A percentile compares a stretch with the other conserved stretches of the same genome.
Evolutionary conservation across 2,329 filamentous ascomycete species (phyloP).

Genomic region (Gnomoniopsis smithogilvyi): DNA sequence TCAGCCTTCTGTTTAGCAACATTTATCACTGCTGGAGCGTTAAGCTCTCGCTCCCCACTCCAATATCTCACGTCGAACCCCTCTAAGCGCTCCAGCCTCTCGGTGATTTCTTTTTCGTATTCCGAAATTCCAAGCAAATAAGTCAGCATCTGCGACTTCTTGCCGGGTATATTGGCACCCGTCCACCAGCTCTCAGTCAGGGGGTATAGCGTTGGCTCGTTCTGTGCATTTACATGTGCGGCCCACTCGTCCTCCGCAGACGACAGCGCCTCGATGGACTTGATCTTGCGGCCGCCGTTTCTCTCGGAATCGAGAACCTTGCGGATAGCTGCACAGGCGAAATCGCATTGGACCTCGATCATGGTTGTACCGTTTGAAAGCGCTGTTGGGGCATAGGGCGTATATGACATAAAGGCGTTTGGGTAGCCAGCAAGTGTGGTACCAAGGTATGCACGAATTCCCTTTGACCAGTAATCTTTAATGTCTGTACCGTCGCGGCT

Average conservation of each 20-base stretch:
- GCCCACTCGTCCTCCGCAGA: conserved; percentile 8
- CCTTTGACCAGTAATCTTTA: background rate
- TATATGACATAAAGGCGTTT: conserved; percentile 9
- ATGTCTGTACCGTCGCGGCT: background rate
- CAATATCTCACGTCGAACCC: conserved; percentile 9
- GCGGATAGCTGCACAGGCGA: conserved; percentile 5
- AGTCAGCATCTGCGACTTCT: conserved; percentile 7
- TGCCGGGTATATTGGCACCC: conserved; percentile 1
- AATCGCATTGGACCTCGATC: conserved; percentile 4
- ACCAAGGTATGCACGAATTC: conserved; percentile 2
- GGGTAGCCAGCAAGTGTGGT: conserved; percentile 1
- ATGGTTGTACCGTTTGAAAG: background rate
- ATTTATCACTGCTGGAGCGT: background rate
- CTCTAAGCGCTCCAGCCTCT: background rate
- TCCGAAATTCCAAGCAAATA: background rate
- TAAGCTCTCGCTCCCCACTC: background rate
- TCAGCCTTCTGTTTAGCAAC: background rate
- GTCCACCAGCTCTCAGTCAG: conserved; percentile 12
- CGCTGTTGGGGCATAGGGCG: background rate
- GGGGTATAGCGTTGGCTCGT: conserved; percentile 4
- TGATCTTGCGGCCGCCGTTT: background rate
- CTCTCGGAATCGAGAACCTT: conserved; percentile 2
- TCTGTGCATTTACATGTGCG: conserved; percentile 3
- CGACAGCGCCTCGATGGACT: conserved; percentile 3
- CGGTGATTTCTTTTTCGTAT: background rate